Evolutionary conservation across 2,329 filamentous ascomycete genomes (phyloP).

Genomic region (Verticillium longisporum): DNA sequence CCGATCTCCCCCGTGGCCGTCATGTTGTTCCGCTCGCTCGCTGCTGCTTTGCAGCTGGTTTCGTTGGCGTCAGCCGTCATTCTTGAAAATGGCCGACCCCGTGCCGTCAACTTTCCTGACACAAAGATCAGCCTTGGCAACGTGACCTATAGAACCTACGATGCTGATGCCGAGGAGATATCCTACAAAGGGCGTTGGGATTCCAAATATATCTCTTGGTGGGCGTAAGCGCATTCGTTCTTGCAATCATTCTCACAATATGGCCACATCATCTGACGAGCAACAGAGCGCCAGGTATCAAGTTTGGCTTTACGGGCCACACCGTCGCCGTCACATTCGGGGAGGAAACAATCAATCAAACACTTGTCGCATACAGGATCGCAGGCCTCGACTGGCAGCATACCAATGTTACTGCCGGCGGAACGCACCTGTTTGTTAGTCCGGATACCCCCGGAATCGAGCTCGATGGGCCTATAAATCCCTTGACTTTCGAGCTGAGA

Average conservation of each 20-base stretch:
- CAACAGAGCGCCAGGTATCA: conserved; percentile 41
- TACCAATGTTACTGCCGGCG: conserved; percentile 50
- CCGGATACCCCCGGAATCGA: conserved; percentile 35
- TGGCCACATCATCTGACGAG: conserved; percentile 1
- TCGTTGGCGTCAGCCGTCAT: conserved; percentile 21
- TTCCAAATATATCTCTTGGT: conserved; percentile 52
- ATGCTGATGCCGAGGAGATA: conserved; percentile 43
- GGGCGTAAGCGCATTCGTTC: conserved; percentile 37
- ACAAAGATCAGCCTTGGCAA: conserved; percentile 26
- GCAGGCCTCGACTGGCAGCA: conserved; percentile 53
- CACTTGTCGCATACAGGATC: conserved; percentile 51
- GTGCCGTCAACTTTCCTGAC: conserved; percentile 30
- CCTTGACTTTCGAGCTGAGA: conserved; percentile 47
- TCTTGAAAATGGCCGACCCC: conserved; percentile 33
- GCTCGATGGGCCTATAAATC: conserved; percentile 31
- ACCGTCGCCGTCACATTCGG: conserved; percentile 48
- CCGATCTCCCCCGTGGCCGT: neutral
- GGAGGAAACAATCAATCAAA: conserved; percentile 37
- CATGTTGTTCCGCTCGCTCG: conserved; percentile 2
- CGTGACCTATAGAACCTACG: conserved; percentile 35
- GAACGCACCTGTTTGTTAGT: conserved; percentile 48
- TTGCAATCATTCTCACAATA: neutral
- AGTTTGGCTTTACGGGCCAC: conserved; percentile 47
- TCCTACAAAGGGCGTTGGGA: conserved; percentile 60
- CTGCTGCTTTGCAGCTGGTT: conserved; percentile 13